Evolutionary conservation across 2,329 filamentous ascomycete genomes (phyloP).

Genomic region (Exophiala bonariae): DNA sequence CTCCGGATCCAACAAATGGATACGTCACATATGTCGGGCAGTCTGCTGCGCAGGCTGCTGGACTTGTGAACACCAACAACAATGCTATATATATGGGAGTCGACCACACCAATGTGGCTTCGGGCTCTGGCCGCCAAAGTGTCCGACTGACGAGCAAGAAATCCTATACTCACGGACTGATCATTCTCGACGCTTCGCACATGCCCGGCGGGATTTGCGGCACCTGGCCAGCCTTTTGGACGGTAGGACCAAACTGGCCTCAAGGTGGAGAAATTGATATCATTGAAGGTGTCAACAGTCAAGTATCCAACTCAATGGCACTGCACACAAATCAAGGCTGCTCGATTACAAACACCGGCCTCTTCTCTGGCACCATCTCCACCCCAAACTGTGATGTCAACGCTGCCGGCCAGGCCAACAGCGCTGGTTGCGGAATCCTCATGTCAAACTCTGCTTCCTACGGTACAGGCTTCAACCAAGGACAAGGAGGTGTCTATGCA

Average conservation of each 20-base stretch:
- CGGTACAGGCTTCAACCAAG: constrained; percentile 70
- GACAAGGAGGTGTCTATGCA: constrained; percentile 69
- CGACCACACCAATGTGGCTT: constrained; percentile 60
- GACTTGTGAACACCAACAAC: constrained; percentile 59
- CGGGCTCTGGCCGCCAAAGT: constrained; percentile 63
- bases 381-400: constrained; percentile 60
- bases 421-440: constrained; percentile 61
- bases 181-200: constrained; percentile 70
- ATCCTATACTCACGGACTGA: constrained; percentile 64
- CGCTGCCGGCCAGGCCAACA: constrained; percentile 42
- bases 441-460: constrained; percentile 57
- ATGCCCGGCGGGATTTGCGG: constrained; percentile 73
- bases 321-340: constrained; percentile 68
- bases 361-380: constrained; percentile 46
- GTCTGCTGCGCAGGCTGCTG: constrained; percentile 55
- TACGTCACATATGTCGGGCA: constrained; percentile 69
- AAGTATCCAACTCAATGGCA: constrained; percentile 61
- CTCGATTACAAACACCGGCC: constrained; percentile 51
- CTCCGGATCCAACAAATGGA: constrained; percentile 69
- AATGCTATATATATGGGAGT: constrained; percentile 68
- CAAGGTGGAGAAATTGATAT: constrained; percentile 74
- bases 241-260: constrained; percentile 69
- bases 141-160: constrained; percentile 69
- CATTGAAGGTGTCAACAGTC: constrained; percentile 72
- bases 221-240: constrained; percentile 69